Base-by-base conservation (phyloP, 768 basidiomycete genomes). In the Amanita phalloides region DNA sequence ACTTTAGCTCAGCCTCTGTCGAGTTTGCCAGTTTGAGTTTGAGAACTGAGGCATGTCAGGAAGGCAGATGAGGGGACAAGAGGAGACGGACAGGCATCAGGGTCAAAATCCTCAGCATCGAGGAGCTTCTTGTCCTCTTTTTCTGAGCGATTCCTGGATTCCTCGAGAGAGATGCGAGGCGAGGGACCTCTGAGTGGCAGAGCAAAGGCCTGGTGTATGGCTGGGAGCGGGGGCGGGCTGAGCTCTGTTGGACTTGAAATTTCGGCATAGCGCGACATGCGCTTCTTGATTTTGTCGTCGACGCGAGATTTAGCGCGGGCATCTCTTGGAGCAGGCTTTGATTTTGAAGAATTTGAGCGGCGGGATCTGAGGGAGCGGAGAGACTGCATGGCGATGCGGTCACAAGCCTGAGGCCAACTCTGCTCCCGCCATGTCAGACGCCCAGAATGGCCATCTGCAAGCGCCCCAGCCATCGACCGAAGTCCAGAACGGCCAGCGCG, bases 281-380 rank as follows among this genome's bases (percentile, higher is more conserved):
- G 86, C 68, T 91, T 91, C 78, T 91, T 92, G 68, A 96, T 92
- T 71, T 88, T 91, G 76, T 94, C 94, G 65, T 92, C 77, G 54
- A 83, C 75, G 55, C 74, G 70, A 54, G 76, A 73, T 61, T 75
- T 82, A 21, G 14, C 35, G 62, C 75, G 72, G 4, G 66, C 66
- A 62, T 76, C 74, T 58, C 71, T 68, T 6, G 66, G 60, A 37
- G 68, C 56, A 30, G 69, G 65, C 53, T 69, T 72, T 35, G 61
- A 54, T 20, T 33, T 33, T 33, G 63, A 63, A 3, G 61, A 32
- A 21, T 64, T 64, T 51, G 77, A 72, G 9, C 76, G 74, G 49
- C 76, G 66, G 14, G 77, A 71, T 48, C 79, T 76, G 13, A 81
- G 71, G 13, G 77, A 71, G 51, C 79, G 76, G 14, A 81, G 71